Percentiles rank a stretch among this genome's conserved stretches.
Evolutionary conservation across 192 early-diverging fungal genomes (phyloP).

Genomic region (Podila epicladia): DNA sequence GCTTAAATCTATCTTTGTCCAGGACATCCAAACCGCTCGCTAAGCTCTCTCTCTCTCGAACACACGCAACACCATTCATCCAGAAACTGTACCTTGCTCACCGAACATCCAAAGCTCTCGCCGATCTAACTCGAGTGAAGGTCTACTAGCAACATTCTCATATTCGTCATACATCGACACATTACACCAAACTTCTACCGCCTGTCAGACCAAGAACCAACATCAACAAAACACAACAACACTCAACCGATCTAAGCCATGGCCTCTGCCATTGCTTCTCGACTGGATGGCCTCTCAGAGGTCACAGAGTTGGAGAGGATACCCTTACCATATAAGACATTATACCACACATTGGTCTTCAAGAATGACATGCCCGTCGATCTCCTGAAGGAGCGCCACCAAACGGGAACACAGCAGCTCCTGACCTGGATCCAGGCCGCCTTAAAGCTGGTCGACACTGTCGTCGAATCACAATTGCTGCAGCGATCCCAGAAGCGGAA

Average conservation of each 20-base stretch:
- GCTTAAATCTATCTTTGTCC: conserved; percentile 1
- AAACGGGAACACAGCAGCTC: conserved; percentile 29
- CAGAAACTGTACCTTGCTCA: conserved; percentile 1
- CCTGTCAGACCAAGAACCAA: not conserved
- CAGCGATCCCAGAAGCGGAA: not conserved
- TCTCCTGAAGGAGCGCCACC: conserved; percentile 26
- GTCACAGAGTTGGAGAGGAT: conserved; percentile 42
- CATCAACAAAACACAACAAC: conserved; percentile 1
- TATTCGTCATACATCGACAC: too few species aligned
- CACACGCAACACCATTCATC: not conserved
- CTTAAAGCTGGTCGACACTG: conserved; percentile 13
- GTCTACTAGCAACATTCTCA: not conserved
- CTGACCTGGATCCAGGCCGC: conserved; percentile 45
- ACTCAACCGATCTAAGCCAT: conserved; percentile 13
- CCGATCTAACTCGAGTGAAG: not conserved
- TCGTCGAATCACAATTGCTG: conserved; percentile 10
- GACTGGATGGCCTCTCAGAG: conserved; percentile 47
- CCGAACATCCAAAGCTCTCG: not conserved
- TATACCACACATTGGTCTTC: conserved; percentile 46
- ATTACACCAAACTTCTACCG: too few species aligned
- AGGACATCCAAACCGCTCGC: not conserved
- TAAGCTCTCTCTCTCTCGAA: too few species aligned
- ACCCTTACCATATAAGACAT: conserved; percentile 45
- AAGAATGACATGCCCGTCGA: conserved; percentile 50
- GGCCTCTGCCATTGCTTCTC: conserved; percentile 12